Conservation (phyloP, 257 asterid genomes). For the Solanum etuberosum region DNA sequence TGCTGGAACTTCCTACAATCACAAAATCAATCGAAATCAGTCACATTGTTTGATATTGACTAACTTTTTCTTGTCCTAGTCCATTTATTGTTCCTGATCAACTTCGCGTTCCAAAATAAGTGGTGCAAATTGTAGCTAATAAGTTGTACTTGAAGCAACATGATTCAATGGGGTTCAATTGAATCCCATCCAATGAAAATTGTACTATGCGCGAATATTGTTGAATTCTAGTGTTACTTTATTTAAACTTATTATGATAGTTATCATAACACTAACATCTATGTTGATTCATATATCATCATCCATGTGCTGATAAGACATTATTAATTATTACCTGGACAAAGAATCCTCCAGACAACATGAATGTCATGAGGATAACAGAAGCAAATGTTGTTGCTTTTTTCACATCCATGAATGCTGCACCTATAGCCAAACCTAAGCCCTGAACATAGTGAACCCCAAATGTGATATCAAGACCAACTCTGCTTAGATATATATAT, state of each 20-base stretch:
- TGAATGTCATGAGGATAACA: conserved; percentile 30
- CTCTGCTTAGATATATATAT: neutral
- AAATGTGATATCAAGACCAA: neutral
- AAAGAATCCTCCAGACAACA: conserved; percentile 37
- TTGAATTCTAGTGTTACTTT: neutral
- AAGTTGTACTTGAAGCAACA: neutral
- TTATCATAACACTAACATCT: neutral
- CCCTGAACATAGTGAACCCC: neutral
- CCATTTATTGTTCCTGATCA: neutral
- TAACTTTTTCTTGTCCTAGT: neutral
- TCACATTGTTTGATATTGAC: neutral
- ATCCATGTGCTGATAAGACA: neutral
- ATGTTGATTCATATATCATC: neutral
- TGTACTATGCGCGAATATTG: neutral
- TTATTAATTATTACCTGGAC: conserved; percentile 15
- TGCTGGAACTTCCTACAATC: conserved; percentile 29
- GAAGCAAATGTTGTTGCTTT: conserved; percentile 42
- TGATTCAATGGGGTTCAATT: neutral
- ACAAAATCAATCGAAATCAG: neutral
- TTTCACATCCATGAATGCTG: conserved; percentile 33
- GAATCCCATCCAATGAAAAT: neutral
- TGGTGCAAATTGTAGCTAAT: neutral
- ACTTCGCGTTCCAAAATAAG: neutral
- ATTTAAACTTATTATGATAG: neutral
- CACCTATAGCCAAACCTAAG: conserved; percentile 30